Evolutionary conservation across 768 basidiomycete species (phyloP).

Genomic region (Tulasnella sp.): DNA sequence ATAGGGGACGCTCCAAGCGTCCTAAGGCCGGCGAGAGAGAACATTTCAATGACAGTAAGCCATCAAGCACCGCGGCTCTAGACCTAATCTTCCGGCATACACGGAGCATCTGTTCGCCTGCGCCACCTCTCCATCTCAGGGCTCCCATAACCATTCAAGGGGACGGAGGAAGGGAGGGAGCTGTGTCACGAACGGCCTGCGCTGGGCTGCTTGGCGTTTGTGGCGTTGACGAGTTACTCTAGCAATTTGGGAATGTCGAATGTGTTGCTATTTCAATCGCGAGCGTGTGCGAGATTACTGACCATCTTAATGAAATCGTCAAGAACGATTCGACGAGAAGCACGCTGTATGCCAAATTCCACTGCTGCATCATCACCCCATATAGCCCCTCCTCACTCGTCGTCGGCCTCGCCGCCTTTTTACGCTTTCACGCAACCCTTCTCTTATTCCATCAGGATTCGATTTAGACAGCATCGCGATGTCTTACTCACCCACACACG

Average conservation of each 20-base stretch:
- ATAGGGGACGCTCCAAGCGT: too few relatives aligned
- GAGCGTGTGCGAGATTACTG: neutral
- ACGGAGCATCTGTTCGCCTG: too few relatives aligned
- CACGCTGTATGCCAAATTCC: neutral
- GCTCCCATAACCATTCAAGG: slow-evolving; percentile 40
- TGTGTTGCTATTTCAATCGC: neutral
- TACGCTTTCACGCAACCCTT: too few relatives aligned
- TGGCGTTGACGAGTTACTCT: slow-evolving; percentile 73
- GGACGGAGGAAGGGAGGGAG: slow-evolving; percentile 34
- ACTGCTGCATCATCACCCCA: neutral
- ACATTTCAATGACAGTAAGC: too few relatives aligned
- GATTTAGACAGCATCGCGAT: neutral
- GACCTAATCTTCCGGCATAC: too few relatives aligned
- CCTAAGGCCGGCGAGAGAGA: too few relatives aligned
- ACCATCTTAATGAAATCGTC: slow-evolving; percentile 71
- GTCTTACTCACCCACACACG: too few relatives aligned
- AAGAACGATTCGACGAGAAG: slow-evolving; percentile 45
- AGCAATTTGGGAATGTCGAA: slow-evolving; percentile 62
- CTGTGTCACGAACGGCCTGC: slow-evolving; percentile 46
- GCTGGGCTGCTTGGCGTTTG: slow-evolving; percentile 67
- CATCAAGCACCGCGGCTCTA: too few relatives aligned
- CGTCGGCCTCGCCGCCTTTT: neutral
- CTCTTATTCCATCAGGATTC: neutral
- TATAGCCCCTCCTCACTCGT: neutral
- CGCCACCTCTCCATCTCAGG: too few relatives aligned